Evolutionary conservation across 306 rosid genomes (phyloP), one percentile per base, ranked within the genome.

Genomic region (Geum urbanum): DNA sequence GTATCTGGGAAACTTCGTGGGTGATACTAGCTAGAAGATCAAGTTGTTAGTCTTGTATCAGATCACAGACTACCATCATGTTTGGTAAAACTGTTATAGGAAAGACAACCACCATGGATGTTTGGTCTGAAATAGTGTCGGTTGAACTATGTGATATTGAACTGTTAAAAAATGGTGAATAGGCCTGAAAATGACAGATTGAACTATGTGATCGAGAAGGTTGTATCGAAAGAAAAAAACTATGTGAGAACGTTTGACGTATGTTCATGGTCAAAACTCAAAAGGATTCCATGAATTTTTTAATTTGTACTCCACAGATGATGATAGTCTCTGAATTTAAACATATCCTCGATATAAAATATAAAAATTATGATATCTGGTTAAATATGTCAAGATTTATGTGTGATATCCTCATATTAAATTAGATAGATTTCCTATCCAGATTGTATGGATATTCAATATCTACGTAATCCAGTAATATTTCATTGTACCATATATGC

Each of bases 1-100:
- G 73, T 67, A 5, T 77, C 48, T 72, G 59, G 62, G 70, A 66
- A 74, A 74, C 81, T 72, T 61, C 27, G 75, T 83, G 70, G 84
- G 81, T 80, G 74, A 61, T 49, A 66, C 76, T 65, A 72, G 19
- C 63, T 65, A 72, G 19, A 55, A 69, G 22, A 76, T 62, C 58
- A 72, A 71, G 63, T 63, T 67, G 51, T 58, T 57, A 63, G 18
- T 76, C 62, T 70, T 68, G 50, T 47, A 66, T 71, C 56, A 69
- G 76, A 67, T 62, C 67, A 63, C n/a, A 40, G 41, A 39, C 46
- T 0, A 35, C 50, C 32, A 32, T 61, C 4, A 60, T 45, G 20
- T 70, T 79, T 15, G 55, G 73, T 61, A 56, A 32, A 32, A 32
- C 37, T 32, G 37, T 32, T 1, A 32, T 32, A 32, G 37, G 37